Conservation (phyloP, 495 filamentous ascomycete species). For the Aspergillus nanangensis region DNA sequence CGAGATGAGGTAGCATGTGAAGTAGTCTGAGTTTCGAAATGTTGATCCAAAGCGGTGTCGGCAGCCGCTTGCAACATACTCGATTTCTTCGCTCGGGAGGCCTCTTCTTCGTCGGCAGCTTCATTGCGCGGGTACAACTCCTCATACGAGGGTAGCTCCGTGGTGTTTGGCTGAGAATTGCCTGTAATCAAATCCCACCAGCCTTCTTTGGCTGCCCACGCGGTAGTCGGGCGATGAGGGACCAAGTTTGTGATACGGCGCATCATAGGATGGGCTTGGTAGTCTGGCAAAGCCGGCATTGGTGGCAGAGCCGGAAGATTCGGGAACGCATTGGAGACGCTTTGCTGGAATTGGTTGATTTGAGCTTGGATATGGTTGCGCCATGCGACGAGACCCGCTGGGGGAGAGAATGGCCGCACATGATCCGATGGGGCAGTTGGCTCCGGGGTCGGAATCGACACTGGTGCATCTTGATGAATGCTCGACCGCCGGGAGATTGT, state of each 20-base stretch:
- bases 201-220: constrained; percentile 46
- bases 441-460: constrained; percentile 19
- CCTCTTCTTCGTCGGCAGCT: constrained; percentile 34
- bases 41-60: constrained; percentile 62
- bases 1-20: constrained; percentile 44
- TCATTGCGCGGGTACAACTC: constrained; percentile 70
- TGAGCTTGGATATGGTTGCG: constrained; percentile 72
- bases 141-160: constrained; percentile 70
- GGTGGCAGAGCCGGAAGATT: constrained; percentile 57
- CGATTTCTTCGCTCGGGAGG: constrained; percentile 55
- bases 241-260: constrained; percentile 72
- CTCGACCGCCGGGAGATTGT: constrained; percentile 41
- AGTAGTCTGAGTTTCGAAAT: constrained; percentile 58
- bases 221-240: constrained; percentile 47
- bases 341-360: constrained; percentile 76
- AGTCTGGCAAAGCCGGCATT: constrained; percentile 64
- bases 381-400: constrained; percentile 65
- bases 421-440: constrained; percentile 24
- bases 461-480: constrained; percentile 34
- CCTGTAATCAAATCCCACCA: constrained; percentile 68
- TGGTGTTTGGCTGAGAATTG: constrained; percentile 39
- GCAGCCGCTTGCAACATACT: constrained; percentile 57
- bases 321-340: constrained; percentile 62
- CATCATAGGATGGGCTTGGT: constrained; percentile 68
- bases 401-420: constrained; percentile 44